Evolutionary conservation across 1,284 basidiomycete genomes (phyloP).

Genomic region (Melampsora medusae): DNA sequence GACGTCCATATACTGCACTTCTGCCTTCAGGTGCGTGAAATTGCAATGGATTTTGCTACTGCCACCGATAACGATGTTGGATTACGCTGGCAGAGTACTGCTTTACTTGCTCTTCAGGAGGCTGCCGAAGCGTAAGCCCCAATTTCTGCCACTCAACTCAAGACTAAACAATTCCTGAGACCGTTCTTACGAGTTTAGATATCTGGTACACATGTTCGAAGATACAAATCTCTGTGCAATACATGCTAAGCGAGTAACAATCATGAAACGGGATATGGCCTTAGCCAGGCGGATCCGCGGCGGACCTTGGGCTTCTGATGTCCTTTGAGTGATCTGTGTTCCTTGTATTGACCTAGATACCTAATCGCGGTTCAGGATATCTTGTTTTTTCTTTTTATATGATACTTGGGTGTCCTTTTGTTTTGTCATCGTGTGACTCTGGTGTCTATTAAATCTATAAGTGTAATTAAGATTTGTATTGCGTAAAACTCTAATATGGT

Average conservation of each 20-base stretch:
- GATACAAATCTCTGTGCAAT: conserved; percentile 88
- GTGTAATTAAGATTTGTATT: no score
- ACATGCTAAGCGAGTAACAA: conserved; percentile 96
- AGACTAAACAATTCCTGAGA: neutral
- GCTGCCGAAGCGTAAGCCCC: conserved; percentile 78
- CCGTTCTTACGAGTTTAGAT: conserved; percentile 43
- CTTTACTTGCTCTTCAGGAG: conserved; percentile 85
- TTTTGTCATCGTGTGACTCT: no score
- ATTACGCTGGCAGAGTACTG: conserved; percentile 86
- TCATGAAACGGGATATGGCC: conserved; percentile 96
- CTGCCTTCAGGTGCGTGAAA: conserved; percentile 75
- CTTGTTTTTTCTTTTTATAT: no score
- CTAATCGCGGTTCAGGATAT: no score
- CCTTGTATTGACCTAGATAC: no score
- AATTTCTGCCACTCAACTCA: neutral
- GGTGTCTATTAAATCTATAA: no score
- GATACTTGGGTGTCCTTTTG: no score
- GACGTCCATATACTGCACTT: neutral
- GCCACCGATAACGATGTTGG: conserved; percentile 59
- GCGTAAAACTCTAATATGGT: no score
- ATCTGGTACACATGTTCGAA: conserved; percentile 86
- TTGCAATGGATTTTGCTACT: conserved; percentile 65
- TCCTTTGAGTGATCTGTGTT: no score
- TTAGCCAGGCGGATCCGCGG: conserved; percentile 91
- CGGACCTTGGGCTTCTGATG: conserved; percentile 40